A percentile compares a stretch with the other conserved stretches of the same genome.
phyloP scores from a whole-genome alignment of 2,329 filamentous ascomycete species.

The Fusarium sp. region DNA sequence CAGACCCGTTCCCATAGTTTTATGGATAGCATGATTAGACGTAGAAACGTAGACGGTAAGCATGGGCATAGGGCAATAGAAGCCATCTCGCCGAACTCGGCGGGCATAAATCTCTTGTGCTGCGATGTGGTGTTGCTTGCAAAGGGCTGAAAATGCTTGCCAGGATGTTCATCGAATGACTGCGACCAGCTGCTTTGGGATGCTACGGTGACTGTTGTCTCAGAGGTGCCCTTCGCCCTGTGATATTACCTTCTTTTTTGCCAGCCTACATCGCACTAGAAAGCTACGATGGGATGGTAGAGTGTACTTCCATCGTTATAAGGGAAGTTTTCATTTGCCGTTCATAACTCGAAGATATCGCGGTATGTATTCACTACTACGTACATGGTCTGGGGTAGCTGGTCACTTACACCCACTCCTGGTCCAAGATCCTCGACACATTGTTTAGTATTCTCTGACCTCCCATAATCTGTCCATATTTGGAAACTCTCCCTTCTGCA shows the following conservation, averaged over 20 bases:
- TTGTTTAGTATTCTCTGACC: constrained; percentile 43
- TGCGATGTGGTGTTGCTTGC: constrained; percentile 19
- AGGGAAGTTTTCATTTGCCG: no score
- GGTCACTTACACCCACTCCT: constrained; percentile 19
- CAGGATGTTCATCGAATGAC: background rate
- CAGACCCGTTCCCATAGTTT: constrained; percentile 1
- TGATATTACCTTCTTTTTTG: background rate
- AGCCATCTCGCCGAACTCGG: constrained; percentile 32
- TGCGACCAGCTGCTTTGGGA: background rate
- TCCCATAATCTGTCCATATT: constrained; percentile 50
- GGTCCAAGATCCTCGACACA: constrained; percentile 30
- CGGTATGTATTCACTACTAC: background rate
- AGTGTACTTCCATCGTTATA: no score
- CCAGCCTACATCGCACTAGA: background rate
- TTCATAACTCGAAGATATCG: background rate
- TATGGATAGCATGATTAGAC: constrained; percentile 25
- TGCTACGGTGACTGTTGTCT: background rate
- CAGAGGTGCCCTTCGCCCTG: background rate
- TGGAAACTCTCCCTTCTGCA: constrained; percentile 41
- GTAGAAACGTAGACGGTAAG: constrained; percentile 42
- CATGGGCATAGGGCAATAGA: constrained; percentile 38
- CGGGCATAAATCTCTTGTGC: constrained; percentile 34
- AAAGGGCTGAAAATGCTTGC: background rate
- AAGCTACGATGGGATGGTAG: background rate
- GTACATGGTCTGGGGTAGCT: background rate